Base-by-base conservation (phyloP, 257 asterid genomes). In the Henckelia pumila region DNA sequence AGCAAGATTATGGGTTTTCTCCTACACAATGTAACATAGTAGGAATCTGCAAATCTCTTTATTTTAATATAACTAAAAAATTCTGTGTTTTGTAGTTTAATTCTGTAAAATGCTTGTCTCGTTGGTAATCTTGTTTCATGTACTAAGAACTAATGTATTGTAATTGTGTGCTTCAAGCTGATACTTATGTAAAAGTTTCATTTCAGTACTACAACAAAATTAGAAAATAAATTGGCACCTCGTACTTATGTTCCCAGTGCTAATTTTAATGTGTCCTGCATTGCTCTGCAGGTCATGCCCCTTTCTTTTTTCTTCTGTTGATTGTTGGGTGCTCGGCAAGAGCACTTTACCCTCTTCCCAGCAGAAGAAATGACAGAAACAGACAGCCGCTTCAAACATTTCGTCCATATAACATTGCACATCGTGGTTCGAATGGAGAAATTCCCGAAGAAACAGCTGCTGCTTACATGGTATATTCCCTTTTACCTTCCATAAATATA, bases 401-500 rank as follows among this genome's bases (percentile, higher is more conserved):
- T 73, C 96, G 99, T 60, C 84, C 99, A 1, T 91, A 77, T 72
- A 94, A 94, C 86, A 69, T 94, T 60, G 99, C 99, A 11, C 99
- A 91, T 74, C 93, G 99, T 77, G 99, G 99, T 70, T 85, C 97
- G 13, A 88, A 88, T 82, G 99, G 97, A 71, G 99, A 94, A 83
- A 64, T 91, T 70, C 99, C 99, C 63, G 99, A 94, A 79, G 99
- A 88, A 82, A 86, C 99, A 29, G 74, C 90, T 55, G 85, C 85
- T 55, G 96, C 96, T 60, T 94, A 94, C 78, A 79, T 78, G 93
- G 99, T 91, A 84, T 29, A 32, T 9, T n/a, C 19, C 63, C 32
- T 63, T 13, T 9, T 33, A 56, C 57, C 23, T 2, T 72, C 9
- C 55, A 20, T 29, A 28, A 2, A 28, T 47, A 6, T 64, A 55